Evolutionary conservation across 2,329 filamentous ascomycete genomes (phyloP), one percentile per base, ranked within the genome.

Genomic region (Pyrenophora tritici-repentis): DNA sequence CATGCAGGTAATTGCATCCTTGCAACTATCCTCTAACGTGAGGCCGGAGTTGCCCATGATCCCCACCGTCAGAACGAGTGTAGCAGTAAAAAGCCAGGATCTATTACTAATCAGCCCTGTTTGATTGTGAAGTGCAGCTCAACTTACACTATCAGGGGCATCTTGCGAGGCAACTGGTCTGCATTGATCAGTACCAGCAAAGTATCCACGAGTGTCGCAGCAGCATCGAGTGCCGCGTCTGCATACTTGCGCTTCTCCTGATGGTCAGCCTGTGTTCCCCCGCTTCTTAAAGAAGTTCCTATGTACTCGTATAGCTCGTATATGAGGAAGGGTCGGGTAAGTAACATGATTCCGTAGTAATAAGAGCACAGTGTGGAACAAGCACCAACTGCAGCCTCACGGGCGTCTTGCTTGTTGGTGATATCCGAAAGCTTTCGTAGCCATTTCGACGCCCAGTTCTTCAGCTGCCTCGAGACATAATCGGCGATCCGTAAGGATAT

Each of bases 311-410:
- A 79, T 1, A 81, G 71, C 42, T 80, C 76, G 56, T 79, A 82
- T 20, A 81, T 76, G 9, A 82, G 68, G 47, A 82, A 82, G 0
- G 80, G 80, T n/a, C 79, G 70, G 6, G 80, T 81, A 3, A 82
- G 64, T 3, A 82, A 68, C 63, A 82, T 81, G 36, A 82, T 81
- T 1, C 78, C 79, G 69, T 80, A 82, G 59, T 81, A 81, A 50
- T 82, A 82, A 3, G 79, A 75, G 26, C 77, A 77, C 12, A 81
- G 72, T 1, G 79, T 73, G 35, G 81, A 79, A n/a, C 77, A 78
- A 4, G 79, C 76, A 2, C 78, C 78, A 6, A 80, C 61, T 6
- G 71, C 71, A 33, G 40, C 52, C 20, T 62, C 47, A 6, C 52
- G 50, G 9, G 55, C 50, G 1, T 63, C 70, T 32, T 73, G 62